Conservation (phyloP, 352 stramenopile species). For the Phytophthora pistaciae region DNA sequence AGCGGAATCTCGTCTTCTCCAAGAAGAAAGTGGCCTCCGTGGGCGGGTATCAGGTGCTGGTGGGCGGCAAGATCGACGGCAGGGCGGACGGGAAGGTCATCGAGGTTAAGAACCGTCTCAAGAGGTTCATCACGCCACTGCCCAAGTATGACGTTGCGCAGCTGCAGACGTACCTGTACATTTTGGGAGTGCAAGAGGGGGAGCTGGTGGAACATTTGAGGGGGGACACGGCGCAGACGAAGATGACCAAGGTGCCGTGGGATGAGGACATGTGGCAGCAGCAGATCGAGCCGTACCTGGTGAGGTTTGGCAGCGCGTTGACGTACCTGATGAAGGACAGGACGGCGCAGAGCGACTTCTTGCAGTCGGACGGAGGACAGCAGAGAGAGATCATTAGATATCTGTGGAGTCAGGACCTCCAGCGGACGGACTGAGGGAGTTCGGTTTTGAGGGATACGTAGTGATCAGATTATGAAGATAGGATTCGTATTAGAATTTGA, state of each 20-base stretch:
- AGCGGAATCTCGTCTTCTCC: conserved; percentile 80
- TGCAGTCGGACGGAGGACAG: conserved; percentile 47
- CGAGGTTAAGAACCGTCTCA: conserved; percentile 88
- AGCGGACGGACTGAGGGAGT: conserved; percentile 9
- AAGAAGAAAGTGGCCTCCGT: conserved; percentile 73
- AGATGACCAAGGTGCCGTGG: conserved; percentile 75
- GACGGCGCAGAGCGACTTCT: conserved; percentile 58
- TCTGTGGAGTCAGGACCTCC: conserved; percentile 64
- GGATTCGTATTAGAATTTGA: too few relatives aligned
- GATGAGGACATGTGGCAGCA: conserved; percentile 74
- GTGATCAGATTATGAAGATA: too few relatives aligned
- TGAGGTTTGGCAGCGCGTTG: conserved; percentile 76
- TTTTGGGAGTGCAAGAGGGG: conserved; percentile 67
- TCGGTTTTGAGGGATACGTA: not conserved
- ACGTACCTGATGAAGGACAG: conserved; percentile 80
- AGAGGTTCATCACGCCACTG: conserved; percentile 72
- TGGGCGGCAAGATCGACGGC: conserved; percentile 89
- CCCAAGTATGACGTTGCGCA: conserved; percentile 86
- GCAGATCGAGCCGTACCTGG: conserved; percentile 70
- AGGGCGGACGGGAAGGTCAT: conserved; percentile 79
- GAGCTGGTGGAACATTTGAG: conserved; percentile 87
- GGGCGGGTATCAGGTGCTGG: conserved; percentile 59
- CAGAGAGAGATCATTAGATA: conserved; percentile 81
- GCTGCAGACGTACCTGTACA: conserved; percentile 89
- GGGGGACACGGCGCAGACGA: conserved; percentile 60